Evolutionary conservation across 2,329 filamentous ascomycete species (phyloP).

Genomic region (Annulohypoxylon truncatum): DNA sequence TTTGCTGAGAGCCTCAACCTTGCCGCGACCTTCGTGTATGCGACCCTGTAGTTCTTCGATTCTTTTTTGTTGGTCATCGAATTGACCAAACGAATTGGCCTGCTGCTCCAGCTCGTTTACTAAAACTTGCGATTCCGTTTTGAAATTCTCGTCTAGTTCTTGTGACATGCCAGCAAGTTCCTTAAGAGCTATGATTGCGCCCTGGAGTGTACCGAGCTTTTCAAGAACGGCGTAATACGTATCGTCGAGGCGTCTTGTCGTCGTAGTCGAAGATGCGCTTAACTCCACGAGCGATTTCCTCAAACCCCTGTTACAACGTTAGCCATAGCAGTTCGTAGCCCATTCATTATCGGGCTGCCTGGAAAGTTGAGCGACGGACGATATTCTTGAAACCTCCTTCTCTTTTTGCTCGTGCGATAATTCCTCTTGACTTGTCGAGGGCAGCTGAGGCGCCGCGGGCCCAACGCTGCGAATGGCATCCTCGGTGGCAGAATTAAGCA

Average conservation of each 20-base stretch:
- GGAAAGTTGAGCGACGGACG: constrained; percentile 50
- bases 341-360: background rate
- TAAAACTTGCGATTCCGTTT: constrained; percentile 68
- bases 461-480: constrained; percentile 41
- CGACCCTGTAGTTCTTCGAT: constrained; percentile 72
- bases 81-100: constrained; percentile 69
- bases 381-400: constrained; percentile 53
- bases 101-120: constrained; percentile 70
- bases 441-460: constrained; percentile 21
- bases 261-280: constrained; percentile 68
- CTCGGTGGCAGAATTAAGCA: constrained; percentile 50
- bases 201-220: constrained; percentile 72
- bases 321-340: constrained; percentile 33
- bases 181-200: constrained; percentile 72
- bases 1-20: constrained; percentile 68
- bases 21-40: constrained; percentile 69
- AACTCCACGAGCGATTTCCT: constrained; percentile 65
- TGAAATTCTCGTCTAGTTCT: constrained; percentile 69
- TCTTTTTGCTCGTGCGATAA: constrained; percentile 57
- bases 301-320: constrained; percentile 57
- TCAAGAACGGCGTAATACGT: constrained; percentile 80
- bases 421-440: constrained; percentile 52
- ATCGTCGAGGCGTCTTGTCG: constrained; percentile 75
- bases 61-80: constrained; percentile 72
- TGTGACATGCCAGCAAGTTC: constrained; percentile 73